phyloP scores from a whole-genome alignment of 208 protist species.

The Acanthamoeba divionensis region DNA sequence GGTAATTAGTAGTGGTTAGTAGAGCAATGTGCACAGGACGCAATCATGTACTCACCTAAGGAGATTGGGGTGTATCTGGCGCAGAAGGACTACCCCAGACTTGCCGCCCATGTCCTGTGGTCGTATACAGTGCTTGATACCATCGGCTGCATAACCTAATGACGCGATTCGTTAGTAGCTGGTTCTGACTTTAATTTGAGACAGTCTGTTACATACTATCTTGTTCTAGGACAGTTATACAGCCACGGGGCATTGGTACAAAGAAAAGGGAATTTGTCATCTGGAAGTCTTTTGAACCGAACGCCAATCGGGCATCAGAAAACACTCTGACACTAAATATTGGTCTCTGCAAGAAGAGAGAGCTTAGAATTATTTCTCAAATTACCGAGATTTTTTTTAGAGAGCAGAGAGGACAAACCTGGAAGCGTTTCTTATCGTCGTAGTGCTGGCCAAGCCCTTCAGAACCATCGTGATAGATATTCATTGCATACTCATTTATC shows the following conservation, averaged over 20 bases:
- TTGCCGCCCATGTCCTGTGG: slow-evolving; percentile 33
- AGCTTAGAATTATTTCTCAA: background rate
- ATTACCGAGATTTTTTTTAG: background rate
- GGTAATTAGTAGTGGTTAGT: too few relatives aligned
- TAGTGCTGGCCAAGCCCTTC: slow-evolving; percentile 44
- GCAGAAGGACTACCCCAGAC: background rate
- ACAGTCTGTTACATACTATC: background rate
- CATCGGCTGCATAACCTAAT: slow-evolving; percentile 16
- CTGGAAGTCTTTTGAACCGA: slow-evolving; percentile 14
- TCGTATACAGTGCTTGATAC: slow-evolving; percentile 32
- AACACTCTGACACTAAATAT: background rate
- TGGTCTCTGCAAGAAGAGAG: background rate
- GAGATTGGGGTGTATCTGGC: slow-evolving; percentile 1
- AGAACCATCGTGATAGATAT: slow-evolving; percentile 40
- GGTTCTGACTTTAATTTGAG: background rate
- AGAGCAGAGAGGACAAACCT: background rate
- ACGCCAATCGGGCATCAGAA: background rate
- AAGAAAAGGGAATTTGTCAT: slow-evolving; percentile 50
- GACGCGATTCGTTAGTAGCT: too few relatives aligned
- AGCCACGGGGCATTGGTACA: slow-evolving; percentile 34
- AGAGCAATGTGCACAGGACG: background rate
- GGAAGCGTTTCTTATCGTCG: slow-evolving; percentile 3
- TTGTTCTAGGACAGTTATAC: slow-evolving; percentile 31
- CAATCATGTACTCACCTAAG: background rate
- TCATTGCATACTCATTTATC: slow-evolving; percentile 46